Conservation (phyloP, 352 stramenopile species). For the Hyaloperonospora brassicae region DNA sequence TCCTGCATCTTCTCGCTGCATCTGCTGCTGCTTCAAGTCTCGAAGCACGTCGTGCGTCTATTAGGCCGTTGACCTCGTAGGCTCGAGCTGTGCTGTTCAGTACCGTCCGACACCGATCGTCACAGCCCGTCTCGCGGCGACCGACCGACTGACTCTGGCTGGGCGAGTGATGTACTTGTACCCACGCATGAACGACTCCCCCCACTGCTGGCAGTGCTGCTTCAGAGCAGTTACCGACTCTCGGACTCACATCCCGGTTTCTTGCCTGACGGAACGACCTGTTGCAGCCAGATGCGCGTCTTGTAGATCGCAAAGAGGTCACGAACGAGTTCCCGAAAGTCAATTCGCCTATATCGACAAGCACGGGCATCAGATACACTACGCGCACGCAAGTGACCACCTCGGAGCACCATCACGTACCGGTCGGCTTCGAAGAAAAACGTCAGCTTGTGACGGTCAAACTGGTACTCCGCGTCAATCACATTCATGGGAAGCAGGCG, state of each 20-base stretch:
- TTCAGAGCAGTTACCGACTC: constrained; percentile 30
- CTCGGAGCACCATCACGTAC: constrained; percentile 26
- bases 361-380: not conserved
- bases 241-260: constrained; percentile 56
- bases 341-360: constrained; percentile 73
- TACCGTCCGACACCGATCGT: constrained; percentile 16
- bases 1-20: constrained; percentile 14
- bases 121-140: constrained; percentile 19
- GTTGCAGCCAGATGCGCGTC: constrained; percentile 97
- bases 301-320: constrained; percentile 99
- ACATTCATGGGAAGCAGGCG: constrained; percentile 94
- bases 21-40: constrained; percentile 22
- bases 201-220: constrained; percentile 4
- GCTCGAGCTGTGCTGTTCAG: constrained; percentile 7
- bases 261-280: constrained; percentile 81
- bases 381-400: not conserved
- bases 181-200: constrained; percentile 8
- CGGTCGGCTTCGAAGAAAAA: constrained; percentile 98
- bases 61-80: constrained; percentile 6
- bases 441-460: constrained; percentile 97
- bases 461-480: constrained; percentile 98
- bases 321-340: constrained; percentile 96
- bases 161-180: constrained; percentile 17
- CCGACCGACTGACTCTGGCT: constrained; percentile 14
- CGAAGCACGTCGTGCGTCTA: constrained; percentile 2